Evolutionary conservation across 495 filamentous ascomycete species (phyloP), one percentile per base, ranked within the genome.

Genomic region (Lepidopterella palustris): DNA sequence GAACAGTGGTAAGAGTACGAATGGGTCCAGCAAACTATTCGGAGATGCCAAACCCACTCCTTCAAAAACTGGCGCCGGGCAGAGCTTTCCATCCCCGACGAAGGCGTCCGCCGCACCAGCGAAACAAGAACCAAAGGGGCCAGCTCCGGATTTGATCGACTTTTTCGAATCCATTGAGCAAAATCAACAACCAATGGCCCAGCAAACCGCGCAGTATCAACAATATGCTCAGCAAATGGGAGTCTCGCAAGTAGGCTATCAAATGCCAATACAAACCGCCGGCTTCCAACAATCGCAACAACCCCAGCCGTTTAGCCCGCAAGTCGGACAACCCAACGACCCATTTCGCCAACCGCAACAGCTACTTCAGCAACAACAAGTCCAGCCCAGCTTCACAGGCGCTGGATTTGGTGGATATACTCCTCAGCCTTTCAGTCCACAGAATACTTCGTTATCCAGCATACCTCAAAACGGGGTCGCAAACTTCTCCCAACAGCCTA

Each of bases 141-240:
- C 87, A 0, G 85, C 84, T 57, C 79, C 86, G 49, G 89, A 97
- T 74, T 76, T 99, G 53, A 99, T 99, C 66, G 93, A 99, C 71
- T 96, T 99, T 71, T 99, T 99, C 69, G 93, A 93, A 60, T 92
- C 92, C 1, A 97, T 99, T 68, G 91, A 97, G 66, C 86, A 88
- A 66, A 92, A 92, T 60, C 90, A 92, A 71, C 89, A 91, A 58
- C 79, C 80, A 1, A 83, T 88, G 72, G 85, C 85, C 2, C 80
- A 83, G 50, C 59, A 72, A 24, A 70, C 76, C 32, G 23, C 42
- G 40, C 57, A 55, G 27, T 57, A 61, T 15, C 61, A 68, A 55
- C 67, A 68, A 52, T 72, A 67, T 57, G 70, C 77, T 55, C 73
- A 78, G 69, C 77, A 80, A 70, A 67, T 57, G 60, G 68, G 65